Evolutionary conservation across 495 filamentous ascomycete species (phyloP).

Genomic region (Penicillium chermesinum): DNA sequence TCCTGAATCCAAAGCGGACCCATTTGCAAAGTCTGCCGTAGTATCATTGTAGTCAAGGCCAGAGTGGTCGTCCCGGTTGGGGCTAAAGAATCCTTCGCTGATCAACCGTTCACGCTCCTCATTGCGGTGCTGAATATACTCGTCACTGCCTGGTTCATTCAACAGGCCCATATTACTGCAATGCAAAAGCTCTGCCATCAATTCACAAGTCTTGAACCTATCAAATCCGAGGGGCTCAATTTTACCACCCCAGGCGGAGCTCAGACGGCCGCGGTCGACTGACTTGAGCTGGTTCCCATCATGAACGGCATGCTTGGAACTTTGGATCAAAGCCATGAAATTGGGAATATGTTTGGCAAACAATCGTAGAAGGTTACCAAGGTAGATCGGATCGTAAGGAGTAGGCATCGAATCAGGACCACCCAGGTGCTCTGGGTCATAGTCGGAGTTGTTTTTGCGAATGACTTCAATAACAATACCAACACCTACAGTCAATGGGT

Average conservation of each 20-base stretch:
- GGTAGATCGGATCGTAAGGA: slow-evolving; percentile 90
- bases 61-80: slow-evolving; percentile 35
- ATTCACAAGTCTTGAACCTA: slow-evolving; percentile 96
- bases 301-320: slow-evolving; percentile 55
- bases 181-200: slow-evolving; percentile 96
- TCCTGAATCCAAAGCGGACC: slow-evolving; percentile 27
- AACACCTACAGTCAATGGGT: slow-evolving; percentile 92
- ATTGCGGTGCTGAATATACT: slow-evolving; percentile 76
- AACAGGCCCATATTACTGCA: slow-evolving; percentile 98
- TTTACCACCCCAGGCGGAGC: slow-evolving; percentile 78
- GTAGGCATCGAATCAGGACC: slow-evolving; percentile 73
- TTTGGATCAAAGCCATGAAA: slow-evolving; percentile 85
- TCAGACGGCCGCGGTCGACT: slow-evolving; percentile 61
- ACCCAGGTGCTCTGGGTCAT: slow-evolving; percentile 82
- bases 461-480: slow-evolving; percentile 99
- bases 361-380: slow-evolving; percentile 83
- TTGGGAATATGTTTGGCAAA: slow-evolving; percentile 91
- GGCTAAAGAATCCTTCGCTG: slow-evolving; percentile 54
- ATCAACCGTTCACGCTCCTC: slow-evolving; percentile 73
- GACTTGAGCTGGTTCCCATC: slow-evolving; percentile 55
- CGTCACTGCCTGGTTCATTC: slow-evolving; percentile 88
- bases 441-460: slow-evolving; percentile 98
- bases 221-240: slow-evolving; percentile 97
- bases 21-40: slow-evolving; percentile 39
- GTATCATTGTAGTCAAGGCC: slow-evolving; percentile 48